These are phyloP conservation scores for Chimonanthus praecox DNA, from an alignment of 164 flowering plant genomes.

Conservation along the genomic window DNA sequence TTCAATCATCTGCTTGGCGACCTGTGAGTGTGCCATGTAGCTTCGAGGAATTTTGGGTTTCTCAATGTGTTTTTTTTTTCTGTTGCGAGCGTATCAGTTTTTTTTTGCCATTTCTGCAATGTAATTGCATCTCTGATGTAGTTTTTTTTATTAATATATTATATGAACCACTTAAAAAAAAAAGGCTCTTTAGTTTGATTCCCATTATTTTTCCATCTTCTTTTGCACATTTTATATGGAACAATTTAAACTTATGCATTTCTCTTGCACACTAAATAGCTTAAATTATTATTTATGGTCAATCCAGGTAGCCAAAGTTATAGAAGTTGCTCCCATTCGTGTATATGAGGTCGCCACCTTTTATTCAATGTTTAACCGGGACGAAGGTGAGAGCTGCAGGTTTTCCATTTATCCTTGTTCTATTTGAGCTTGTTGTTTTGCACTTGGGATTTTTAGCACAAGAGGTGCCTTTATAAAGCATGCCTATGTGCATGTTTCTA, in stretches of 20 bases:
- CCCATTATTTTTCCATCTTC: neutral
- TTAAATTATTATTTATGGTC: constrained; percentile 10
- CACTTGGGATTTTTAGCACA: neutral
- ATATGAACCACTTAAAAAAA: neutral
- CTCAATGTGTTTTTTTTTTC: too few relatives aligned
- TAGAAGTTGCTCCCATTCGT: constrained; percentile 97
- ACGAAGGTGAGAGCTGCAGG: constrained; percentile 44
- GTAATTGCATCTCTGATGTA: too few relatives aligned
- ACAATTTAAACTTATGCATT: neutral
- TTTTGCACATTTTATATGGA: neutral
- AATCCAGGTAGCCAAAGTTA: constrained; percentile 78
- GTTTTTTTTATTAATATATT: too few relatives aligned
- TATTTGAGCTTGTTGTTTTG: neutral
- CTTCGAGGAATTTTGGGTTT: too few relatives aligned
- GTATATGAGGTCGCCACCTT: constrained; percentile 98
- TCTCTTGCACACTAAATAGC: neutral
- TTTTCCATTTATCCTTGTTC: neutral
- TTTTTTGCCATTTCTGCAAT: too few relatives aligned
- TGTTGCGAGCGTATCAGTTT: neutral
- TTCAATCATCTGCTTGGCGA: too few relatives aligned
- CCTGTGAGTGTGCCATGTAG: too few relatives aligned
- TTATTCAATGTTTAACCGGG: constrained; percentile 98
- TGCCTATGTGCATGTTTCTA: neutral
- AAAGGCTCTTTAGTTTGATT: neutral
- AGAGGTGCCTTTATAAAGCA: neutral